Percentiles rank a stretch among this genome's conserved stretches.
Evolutionary conservation across 495 filamentous ascomycete genomes (phyloP).

Genomic region (Tuber calosporum): DNA sequence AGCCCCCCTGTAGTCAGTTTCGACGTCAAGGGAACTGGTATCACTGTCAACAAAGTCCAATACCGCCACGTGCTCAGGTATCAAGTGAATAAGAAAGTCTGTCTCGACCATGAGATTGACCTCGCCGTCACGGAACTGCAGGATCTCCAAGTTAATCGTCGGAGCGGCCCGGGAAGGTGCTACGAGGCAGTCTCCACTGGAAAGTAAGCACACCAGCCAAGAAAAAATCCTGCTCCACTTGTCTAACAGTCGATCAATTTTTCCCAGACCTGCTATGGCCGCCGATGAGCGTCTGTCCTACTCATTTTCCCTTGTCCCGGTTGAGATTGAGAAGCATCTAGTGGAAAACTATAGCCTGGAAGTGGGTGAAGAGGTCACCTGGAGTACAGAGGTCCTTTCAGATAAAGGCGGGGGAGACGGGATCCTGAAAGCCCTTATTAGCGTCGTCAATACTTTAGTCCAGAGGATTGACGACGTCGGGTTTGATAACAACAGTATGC

Average conservation of each 20-base stretch:
- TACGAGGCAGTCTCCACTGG: background rate
- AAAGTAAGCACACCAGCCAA: background rate
- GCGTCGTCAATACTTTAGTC: constrained; percentile 19
- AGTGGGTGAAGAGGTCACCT: constrained; percentile 33
- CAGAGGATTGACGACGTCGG: constrained; percentile 33
- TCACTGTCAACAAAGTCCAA: constrained; percentile 22
- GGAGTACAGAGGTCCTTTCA: constrained; percentile 24
- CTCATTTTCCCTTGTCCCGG: constrained; percentile 29
- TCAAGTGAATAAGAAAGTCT: constrained; percentile 7
- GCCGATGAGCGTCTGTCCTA: constrained; percentile 17
- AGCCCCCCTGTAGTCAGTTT: constrained; percentile 22
- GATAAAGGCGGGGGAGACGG: constrained; percentile 16
- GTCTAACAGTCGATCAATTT: background rate
- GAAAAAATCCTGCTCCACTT: background rate
- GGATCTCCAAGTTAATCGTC: constrained; percentile 28
- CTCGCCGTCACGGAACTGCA: constrained; percentile 31
- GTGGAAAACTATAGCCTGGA: constrained; percentile 29
- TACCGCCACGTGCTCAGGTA: background rate
- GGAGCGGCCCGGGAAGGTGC: constrained; percentile 7
- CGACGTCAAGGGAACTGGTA: constrained; percentile 29
- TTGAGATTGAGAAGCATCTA: constrained; percentile 26
- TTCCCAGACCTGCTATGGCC: constrained; percentile 3
- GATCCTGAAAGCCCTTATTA: constrained; percentile 17
- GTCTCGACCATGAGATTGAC: constrained; percentile 23
- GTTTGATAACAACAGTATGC: constrained; percentile 27